Evolutionary conservation across 176 grass and related monocot species (phyloP).

Genomic region (Oryza glaberrima): DNA sequence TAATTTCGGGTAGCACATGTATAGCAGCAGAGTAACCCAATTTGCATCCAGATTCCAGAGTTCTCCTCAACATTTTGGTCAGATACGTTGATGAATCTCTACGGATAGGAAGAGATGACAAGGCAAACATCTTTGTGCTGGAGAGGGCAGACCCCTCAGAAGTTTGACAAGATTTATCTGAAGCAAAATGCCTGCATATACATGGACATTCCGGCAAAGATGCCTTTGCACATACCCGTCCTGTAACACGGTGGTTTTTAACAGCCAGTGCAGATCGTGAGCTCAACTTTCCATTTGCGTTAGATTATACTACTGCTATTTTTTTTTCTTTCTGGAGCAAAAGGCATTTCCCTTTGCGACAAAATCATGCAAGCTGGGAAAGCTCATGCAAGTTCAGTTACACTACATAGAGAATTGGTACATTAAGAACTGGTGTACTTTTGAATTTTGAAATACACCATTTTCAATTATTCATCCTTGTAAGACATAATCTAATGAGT

Average conservation of each 20-base stretch:
- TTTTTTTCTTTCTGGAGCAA: background rate
- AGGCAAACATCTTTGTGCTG: slow-evolving; percentile 91
- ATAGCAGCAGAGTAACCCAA: background rate
- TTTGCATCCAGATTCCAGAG: background rate
- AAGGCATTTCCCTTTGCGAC: background rate
- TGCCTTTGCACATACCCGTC: background rate
- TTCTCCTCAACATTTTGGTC: slow-evolving; percentile 32
- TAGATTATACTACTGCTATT: slow-evolving; percentile 6
- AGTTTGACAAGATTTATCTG: slow-evolving; percentile 33
- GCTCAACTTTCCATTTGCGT: slow-evolving; percentile 3
- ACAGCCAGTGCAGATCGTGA: background rate
- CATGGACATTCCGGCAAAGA: background rate
- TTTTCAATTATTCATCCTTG: background rate
- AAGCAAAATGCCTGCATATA: slow-evolving; percentile 4
- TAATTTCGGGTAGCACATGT: background rate
- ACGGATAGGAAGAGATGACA: slow-evolving; percentile 85
- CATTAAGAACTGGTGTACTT: background rate
- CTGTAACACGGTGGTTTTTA: background rate
- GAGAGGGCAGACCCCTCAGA: slow-evolving; percentile 57
- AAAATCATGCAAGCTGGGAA: background rate
- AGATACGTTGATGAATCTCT: slow-evolving; percentile 86
- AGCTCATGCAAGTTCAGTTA: slow-evolving; percentile 4
- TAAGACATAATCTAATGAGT: slow-evolving; percentile 14
- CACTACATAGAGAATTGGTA: background rate
- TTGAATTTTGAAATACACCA: background rate